phyloP scores from a whole-genome alignment of 1,284 basidiomycete genomes.

The Wolfiporia cocos region DNA sequence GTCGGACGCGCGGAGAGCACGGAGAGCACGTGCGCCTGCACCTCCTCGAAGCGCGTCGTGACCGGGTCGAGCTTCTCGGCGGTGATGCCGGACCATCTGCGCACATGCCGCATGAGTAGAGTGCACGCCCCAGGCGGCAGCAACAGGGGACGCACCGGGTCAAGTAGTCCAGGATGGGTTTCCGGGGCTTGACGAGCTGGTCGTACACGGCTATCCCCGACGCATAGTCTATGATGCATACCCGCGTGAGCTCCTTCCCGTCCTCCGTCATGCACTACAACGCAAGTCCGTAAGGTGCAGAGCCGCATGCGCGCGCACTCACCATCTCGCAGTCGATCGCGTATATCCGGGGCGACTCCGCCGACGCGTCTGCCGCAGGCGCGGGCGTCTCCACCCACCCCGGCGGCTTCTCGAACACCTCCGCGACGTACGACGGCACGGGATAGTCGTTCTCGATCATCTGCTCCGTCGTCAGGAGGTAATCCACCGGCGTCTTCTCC shows the following conservation, averaged over 20 bases:
- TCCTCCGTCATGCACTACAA: slow-evolving; percentile 76
- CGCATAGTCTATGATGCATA: slow-evolving; percentile 76
- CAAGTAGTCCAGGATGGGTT: slow-evolving; percentile 81
- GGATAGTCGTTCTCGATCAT: slow-evolving; percentile 92
- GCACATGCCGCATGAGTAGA: not conserved
- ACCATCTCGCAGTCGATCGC: slow-evolving; percentile 96
- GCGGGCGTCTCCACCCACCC: slow-evolving; percentile 76
- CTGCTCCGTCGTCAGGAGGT: slow-evolving; percentile 72
- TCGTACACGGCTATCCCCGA: slow-evolving; percentile 76
- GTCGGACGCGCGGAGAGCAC: slow-evolving; percentile 50
- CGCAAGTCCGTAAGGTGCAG: slow-evolving; percentile 1
- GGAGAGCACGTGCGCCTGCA: slow-evolving; percentile 64
- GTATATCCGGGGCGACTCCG: slow-evolving; percentile 37
- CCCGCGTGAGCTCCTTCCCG: slow-evolving; percentile 81
- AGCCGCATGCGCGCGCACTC: slow-evolving; percentile 14
- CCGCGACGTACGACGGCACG: slow-evolving; percentile 72
- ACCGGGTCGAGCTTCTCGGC: slow-evolving; percentile 59
- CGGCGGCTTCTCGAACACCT: slow-evolving; percentile 55
- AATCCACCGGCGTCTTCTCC: slow-evolving; percentile 59
- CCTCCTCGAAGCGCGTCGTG: slow-evolving; percentile 70
- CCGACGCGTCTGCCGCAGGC: slow-evolving; percentile 12
- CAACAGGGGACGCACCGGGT: slow-evolving; percentile 55
- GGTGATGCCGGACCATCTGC: slow-evolving; percentile 88
- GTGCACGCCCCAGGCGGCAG: not conserved
- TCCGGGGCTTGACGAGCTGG: slow-evolving; percentile 78